Evolutionary conservation across 169 alveolate species (phyloP), one percentile per base, ranked within the genome.

Genomic region (Cryptosporidium viatorum): DNA sequence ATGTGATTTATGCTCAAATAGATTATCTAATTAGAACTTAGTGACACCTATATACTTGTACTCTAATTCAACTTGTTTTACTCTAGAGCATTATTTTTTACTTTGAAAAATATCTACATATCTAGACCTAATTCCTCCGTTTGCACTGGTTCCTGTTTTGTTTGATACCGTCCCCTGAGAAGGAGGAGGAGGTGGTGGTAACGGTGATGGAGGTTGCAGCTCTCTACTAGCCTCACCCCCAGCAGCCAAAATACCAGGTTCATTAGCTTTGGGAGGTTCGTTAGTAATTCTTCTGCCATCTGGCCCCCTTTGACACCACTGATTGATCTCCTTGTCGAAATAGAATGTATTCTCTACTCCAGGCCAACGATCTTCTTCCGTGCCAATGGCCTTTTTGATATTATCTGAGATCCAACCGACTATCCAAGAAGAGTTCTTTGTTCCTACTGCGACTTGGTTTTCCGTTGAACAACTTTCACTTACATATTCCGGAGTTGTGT

Each of bases 1-100:
- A 98, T 98, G 98, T 65, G 43, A 62, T 74, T 91, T 37, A 10
- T 26, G 35, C 37, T 55, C 31, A 26, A 26, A 55, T 21, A n/a
- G 35, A 23, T 48, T 9, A 10, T 23, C 67, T 55, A 55, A 55
- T 55, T 21, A 55, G 35, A 55, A 55, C 29, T 23, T 26, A 21
- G 35, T 21, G 37, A 12, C 35, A 55, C 67, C 21, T 55, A 55
- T n/a, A n/a, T 55, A 55, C 35, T 55, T 55, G 67, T n/a, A 67
- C 73, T 33, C 55, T 67, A 67, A 31, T 48, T 67, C 33, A 67
- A 67, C 73, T 67, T 21, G 67, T 26, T 9, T 26, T 55, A 55
- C 67, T 55, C 48, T 65, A 65, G 33, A 65, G 51, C 23, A 73
- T 55, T 37, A 51, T 55, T 73, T 73, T 55, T 52, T 37, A 7